A percentile compares a stretch with the other conserved stretches of the same genome.
phyloP scores from a whole-genome alignment of 2,329 filamentous ascomycete genomes.

The Pezicula rhizophila region DNA sequence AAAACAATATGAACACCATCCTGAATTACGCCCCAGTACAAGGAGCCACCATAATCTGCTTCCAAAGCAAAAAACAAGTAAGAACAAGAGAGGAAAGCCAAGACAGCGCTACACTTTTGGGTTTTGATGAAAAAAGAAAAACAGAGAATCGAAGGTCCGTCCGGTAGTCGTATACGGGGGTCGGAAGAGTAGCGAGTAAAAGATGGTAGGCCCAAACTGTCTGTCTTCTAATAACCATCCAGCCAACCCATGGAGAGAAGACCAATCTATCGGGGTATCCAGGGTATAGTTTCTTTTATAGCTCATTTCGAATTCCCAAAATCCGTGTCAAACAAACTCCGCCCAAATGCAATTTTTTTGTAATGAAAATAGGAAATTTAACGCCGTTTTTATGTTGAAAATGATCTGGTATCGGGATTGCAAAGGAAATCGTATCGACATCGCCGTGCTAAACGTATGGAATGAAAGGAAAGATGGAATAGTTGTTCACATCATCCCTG shows the following conservation, averaged over 20 bases:
- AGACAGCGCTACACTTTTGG: background rate
- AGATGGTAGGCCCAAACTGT: background rate
- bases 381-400: constrained; percentile 1
- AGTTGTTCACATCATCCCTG: constrained; percentile 11
- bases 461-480: too few relatives aligned
- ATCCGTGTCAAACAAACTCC: background rate
- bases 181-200: background rate
- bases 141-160: background rate
- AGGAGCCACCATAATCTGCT: background rate
- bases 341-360: background rate
- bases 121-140: background rate
- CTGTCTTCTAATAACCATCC: background rate
- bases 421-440: constrained; percentile 1
- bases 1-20: background rate
- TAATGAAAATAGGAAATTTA: background rate
- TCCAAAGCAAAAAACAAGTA: background rate
- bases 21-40: background rate
- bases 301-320: background rate
- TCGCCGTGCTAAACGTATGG: background rate
- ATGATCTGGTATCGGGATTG: background rate
- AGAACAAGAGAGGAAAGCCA: background rate
- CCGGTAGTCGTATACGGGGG: background rate
- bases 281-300: background rate
- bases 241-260: background rate
- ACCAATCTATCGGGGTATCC: constrained; percentile 1